Evolutionary conservation across 306 rosid species (phyloP).

Genomic region (Prunus salicina): DNA sequence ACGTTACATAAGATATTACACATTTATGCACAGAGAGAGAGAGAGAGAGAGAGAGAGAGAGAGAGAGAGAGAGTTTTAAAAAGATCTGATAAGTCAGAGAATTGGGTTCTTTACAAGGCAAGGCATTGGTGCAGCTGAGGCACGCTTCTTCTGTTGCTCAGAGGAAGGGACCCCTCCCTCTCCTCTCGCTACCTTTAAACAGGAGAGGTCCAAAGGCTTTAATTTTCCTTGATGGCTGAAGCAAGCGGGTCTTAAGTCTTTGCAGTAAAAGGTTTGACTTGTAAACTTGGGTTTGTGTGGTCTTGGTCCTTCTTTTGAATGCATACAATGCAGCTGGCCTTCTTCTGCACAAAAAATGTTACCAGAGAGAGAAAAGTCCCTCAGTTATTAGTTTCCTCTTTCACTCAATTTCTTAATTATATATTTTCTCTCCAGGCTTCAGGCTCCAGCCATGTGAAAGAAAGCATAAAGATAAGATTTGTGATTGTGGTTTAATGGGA

Average conservation of each 20-base stretch:
- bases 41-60: too few species aligned
- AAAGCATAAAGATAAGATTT: neutral
- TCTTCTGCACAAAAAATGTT: neutral
- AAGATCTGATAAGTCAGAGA: slow-evolving; percentile 45
- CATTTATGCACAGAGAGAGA: neutral
- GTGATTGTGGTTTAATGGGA: neutral
- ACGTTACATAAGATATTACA: neutral
- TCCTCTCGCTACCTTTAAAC: slow-evolving; percentile 26
- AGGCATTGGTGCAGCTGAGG: slow-evolving; percentile 43
- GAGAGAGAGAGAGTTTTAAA: slow-evolving; percentile 18
- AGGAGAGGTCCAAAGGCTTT: slow-evolving; percentile 28
- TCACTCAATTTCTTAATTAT: neutral
- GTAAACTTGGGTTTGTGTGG: slow-evolving; percentile 31
- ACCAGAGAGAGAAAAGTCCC: slow-evolving; percentile 3
- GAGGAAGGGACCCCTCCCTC: slow-evolving; percentile 33
- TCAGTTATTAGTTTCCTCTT: neutral
- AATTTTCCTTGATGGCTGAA: slow-evolving; percentile 3
- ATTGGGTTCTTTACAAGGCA: slow-evolving; percentile 60
- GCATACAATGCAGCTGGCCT: neutral
- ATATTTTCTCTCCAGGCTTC: too few species aligned
- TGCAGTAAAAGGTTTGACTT: slow-evolving; percentile 76
- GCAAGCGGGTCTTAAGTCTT: slow-evolving; percentile 32
- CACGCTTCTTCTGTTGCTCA: slow-evolving; percentile 45
- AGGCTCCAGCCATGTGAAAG: neutral
- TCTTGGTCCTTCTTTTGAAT: slow-evolving; percentile 16